These are phyloP conservation scores for Fomitopsis schrenkii DNA, from an alignment of 1,284 basidiomycete genomes.

Conservation along the genomic window DNA sequence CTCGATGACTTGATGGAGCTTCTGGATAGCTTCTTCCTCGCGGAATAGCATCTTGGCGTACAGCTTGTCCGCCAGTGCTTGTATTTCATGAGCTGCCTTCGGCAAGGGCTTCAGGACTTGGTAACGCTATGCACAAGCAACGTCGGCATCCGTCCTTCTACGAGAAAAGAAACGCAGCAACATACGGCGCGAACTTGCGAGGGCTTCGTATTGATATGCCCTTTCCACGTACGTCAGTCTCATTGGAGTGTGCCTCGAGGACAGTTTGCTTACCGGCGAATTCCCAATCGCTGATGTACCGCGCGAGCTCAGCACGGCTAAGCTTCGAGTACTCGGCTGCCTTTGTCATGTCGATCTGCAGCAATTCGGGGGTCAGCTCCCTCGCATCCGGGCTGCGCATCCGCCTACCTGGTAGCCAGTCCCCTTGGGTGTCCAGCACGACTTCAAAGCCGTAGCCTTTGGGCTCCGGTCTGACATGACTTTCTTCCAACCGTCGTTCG, in stretches of 20 bases:
- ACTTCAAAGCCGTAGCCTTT: slow-evolving; percentile 33
- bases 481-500: slow-evolving; percentile 24
- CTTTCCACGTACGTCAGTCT: slow-evolving; percentile 13
- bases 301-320: slow-evolving; percentile 32
- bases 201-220: slow-evolving; percentile 32
- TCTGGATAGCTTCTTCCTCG: slow-evolving; percentile 40
- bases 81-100: slow-evolving; percentile 30
- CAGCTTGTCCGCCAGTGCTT: slow-evolving; percentile 32
- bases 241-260: neutral
- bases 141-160: neutral
- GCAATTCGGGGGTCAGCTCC: neutral
- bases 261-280: slow-evolving; percentile 20
- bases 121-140: slow-evolving; percentile 32
- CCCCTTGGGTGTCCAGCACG: slow-evolving; percentile 30
- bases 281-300: slow-evolving; percentile 37
- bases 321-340: slow-evolving; percentile 27
- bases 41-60: slow-evolving; percentile 36
- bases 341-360: slow-evolving; percentile 35
- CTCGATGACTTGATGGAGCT: slow-evolving; percentile 37
- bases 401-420: slow-evolving; percentile 24
- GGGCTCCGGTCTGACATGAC: slow-evolving; percentile 30
- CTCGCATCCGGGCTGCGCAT: neutral
- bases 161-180: neutral
- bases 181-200: slow-evolving; percentile 38
- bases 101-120: slow-evolving; percentile 35